These are phyloP conservation scores for Symbiodinium pilosum DNA, from an alignment of 73 alveolate genomes.

Conservation along the genomic window DNA sequence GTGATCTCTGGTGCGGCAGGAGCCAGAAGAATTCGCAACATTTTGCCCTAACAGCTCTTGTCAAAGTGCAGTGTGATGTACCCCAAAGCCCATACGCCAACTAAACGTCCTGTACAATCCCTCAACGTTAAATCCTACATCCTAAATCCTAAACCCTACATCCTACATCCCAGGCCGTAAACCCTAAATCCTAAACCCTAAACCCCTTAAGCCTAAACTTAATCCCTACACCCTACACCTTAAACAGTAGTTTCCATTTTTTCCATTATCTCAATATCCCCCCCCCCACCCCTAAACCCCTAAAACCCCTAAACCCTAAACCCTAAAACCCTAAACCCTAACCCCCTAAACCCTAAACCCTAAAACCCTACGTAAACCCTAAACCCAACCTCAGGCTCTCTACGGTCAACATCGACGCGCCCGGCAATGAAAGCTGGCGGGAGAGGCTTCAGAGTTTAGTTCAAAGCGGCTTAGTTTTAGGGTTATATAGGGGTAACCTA, in stretches of 20 bases:
- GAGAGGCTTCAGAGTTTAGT: background rate
- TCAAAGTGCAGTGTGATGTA: too few species aligned
- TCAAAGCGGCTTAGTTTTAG: too few species aligned
- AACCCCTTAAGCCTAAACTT: background rate
- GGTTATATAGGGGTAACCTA: too few species aligned
- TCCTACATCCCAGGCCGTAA: background rate
- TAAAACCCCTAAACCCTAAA: background rate
- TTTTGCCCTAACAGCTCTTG: too few species aligned
- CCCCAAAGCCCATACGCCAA: background rate
- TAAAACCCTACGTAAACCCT: background rate
- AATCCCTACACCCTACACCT: background rate
- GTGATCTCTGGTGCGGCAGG: too few species aligned
- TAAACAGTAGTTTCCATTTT: background rate
- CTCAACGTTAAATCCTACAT: background rate
- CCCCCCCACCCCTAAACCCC: background rate
- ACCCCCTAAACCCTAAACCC: background rate
- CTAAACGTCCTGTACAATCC: background rate
- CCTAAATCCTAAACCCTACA: background rate
- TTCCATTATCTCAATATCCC: background rate
- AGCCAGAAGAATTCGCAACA: too few species aligned
- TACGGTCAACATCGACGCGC: constrained; percentile 83
- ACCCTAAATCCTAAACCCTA: background rate
- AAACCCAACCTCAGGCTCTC: constrained; percentile 22
- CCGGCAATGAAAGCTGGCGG: constrained; percentile 69
- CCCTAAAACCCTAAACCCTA: background rate